Percentiles rank a stretch among this genome's conserved stretches.
These are phyloP conservation scores for Pichia thaimueangensis DNA, from an alignment of 805 yeast genomes.

Conservation along the genomic window DNA sequence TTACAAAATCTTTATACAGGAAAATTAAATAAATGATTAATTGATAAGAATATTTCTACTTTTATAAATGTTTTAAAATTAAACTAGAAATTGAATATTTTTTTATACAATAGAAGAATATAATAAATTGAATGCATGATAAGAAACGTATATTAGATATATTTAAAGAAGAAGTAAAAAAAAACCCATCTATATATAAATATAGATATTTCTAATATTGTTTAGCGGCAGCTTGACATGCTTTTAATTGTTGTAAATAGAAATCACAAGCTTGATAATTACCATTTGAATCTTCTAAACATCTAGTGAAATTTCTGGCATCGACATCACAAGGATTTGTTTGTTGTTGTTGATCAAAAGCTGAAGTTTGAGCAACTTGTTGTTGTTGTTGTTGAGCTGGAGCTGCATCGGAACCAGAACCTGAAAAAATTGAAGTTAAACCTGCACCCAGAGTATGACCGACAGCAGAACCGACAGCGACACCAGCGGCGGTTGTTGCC, in stretches of 20 bases:
- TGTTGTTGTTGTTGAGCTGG: conserved; percentile 35
- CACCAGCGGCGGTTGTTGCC: conserved; percentile 99
- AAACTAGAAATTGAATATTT: too few species aligned
- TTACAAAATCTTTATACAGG: too few species aligned
- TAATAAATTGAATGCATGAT: too few species aligned
- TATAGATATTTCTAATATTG: conserved; percentile 60
- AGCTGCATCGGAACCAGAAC: conserved; percentile 43
- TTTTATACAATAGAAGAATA: too few species aligned
- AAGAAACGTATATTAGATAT: too few species aligned
- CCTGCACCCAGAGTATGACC: conserved; percentile 98
- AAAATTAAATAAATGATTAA: too few species aligned
- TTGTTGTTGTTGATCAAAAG: conserved; percentile 32
- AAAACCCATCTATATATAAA: too few species aligned
- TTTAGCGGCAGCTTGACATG: conserved; percentile 91
- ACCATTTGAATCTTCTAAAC: conserved; percentile 89
- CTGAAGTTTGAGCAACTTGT: conserved; percentile 20
- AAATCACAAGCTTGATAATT: conserved; percentile 96
- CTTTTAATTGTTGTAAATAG: conserved; percentile 94
- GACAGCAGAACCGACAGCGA: conserved; percentile 95
- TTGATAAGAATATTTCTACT: too few species aligned
- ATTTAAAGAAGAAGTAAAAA: too few species aligned
- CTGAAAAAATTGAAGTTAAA: conserved; percentile 81
- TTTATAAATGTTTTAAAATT: too few species aligned
- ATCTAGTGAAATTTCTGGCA: conserved; percentile 92
- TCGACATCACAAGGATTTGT: conserved; percentile 76